Evolutionary conservation across 352 stramenopile species (phyloP), one percentile per base, ranked within the genome.

Genomic region (Blastocystis sp.): DNA sequence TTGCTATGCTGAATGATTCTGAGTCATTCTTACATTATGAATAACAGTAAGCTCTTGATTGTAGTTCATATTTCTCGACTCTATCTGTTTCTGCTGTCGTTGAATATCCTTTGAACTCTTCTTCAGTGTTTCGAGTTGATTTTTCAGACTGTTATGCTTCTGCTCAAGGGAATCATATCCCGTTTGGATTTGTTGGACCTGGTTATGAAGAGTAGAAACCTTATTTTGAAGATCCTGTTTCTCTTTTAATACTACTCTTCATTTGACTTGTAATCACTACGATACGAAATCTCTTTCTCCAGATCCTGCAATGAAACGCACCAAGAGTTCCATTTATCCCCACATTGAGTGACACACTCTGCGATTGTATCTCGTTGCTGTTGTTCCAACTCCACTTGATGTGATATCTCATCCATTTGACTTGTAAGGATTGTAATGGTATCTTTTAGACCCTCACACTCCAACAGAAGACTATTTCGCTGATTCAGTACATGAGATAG

Each of bases 401-500:
- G 6, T 24, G 49, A 24, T 21, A 39, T 37, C n/a, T 65, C 35
- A 7, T 19, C 16, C 0, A 83, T 51, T 27, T 83, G 71, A 35
- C 32, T 29, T 24, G 63, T 39, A 39, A 66, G 46, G 49, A 83
- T 83, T 37, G 51, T 11, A 24, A 66, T 63, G 14, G 71, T 83
- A 43, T 83, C 58, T 37, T 66, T 57, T 7, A 83, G 71, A 21
- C 71, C 54, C 29, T 83, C 71, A 27, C 71, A 83, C 51, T 83
- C 71, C 46, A 83, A 21, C 0, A 83, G 51, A 27, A 83, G 46
- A 52, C 54, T 57, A 63, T 83, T 83, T 9, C 71, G 46, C 9
- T 83, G 27, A 56, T 83, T 83, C 4, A 83, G 27, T 37, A 83
- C 58, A 42, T 83, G 71, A 9, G 71, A 83, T 35, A 83, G 51